Conservation (phyloP, 2,329 filamentous ascomycete species). For the Lachnellula willkommii region DNA sequence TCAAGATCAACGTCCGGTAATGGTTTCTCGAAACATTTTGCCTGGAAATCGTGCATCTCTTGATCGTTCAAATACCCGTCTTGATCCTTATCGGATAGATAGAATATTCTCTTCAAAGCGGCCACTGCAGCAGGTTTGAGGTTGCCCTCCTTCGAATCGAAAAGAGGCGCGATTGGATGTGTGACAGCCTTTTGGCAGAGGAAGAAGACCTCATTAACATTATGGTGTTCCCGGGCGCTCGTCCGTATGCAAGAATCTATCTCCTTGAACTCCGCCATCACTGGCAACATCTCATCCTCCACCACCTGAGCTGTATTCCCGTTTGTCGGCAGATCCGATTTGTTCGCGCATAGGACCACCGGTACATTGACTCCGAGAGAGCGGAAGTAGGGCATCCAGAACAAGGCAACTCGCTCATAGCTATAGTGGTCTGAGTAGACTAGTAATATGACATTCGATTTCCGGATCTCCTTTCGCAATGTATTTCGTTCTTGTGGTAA, state of each 20-base stretch:
- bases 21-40: constrained; percentile 85
- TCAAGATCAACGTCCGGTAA: constrained; percentile 74
- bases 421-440: constrained; percentile 99
- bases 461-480: constrained; percentile 88
- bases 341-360: constrained; percentile 94
- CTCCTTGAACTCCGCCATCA: constrained; percentile 98
- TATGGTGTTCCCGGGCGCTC: constrained; percentile 84
- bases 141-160: constrained; percentile 86
- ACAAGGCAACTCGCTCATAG: constrained; percentile 93
- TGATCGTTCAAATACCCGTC: constrained; percentile 86
- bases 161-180: constrained; percentile 91
- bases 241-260: constrained; percentile 97
- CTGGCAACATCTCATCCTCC: constrained; percentile 94
- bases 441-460: constrained; percentile 92
- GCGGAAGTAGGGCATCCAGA: constrained; percentile 98
- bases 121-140: constrained; percentile 86
- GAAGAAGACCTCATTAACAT: constrained; percentile 95
- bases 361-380: constrained; percentile 98
- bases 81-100: constrained; percentile 92
- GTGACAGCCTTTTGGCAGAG: constrained; percentile 97
- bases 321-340: constrained; percentile 78
- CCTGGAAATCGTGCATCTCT: constrained; percentile 87
- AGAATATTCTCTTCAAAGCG: constrained; percentile 86
- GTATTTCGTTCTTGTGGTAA: constrained; percentile 88
- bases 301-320: constrained; percentile 77